These are phyloP conservation scores for Taiozyma sp. DNA, from an alignment of 1,139 yeast species.

Conservation along the genomic window DNA sequence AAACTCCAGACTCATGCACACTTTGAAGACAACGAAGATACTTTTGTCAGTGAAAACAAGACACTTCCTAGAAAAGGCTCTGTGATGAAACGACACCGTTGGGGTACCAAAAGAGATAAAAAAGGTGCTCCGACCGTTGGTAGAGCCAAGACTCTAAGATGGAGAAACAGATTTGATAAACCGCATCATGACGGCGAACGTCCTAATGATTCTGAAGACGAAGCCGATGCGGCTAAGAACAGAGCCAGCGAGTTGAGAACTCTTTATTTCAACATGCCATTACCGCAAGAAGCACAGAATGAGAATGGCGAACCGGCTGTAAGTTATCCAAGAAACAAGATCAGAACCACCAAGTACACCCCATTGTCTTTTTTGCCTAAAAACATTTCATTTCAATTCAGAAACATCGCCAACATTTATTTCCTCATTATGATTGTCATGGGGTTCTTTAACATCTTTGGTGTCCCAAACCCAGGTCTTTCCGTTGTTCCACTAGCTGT, in stretches of 20 bases:
- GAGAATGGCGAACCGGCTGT: slow-evolving; percentile 55
- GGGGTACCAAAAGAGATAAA: slow-evolving; percentile 86
- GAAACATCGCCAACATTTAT: slow-evolving; percentile 84
- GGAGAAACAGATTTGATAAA: slow-evolving; percentile 26
- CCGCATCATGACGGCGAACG: slow-evolving; percentile 12
- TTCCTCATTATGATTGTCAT: slow-evolving; percentile 76
- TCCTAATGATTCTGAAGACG: slow-evolving; percentile 19
- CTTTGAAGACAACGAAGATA: slow-evolving; percentile 12
- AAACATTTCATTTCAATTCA: slow-evolving; percentile 73
- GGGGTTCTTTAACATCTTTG: slow-evolving; percentile 86
- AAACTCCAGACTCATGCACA: slow-evolving; percentile 11
- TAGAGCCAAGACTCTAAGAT: slow-evolving; percentile 33
- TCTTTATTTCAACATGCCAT: slow-evolving; percentile 60
- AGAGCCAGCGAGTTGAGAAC: slow-evolving; percentile 33
- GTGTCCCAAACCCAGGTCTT: slow-evolving; percentile 84
- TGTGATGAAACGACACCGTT: slow-evolving; percentile 65
- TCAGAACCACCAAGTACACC: slow-evolving; percentile 93
- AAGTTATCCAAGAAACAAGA: slow-evolving; percentile 76
- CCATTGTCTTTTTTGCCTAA: slow-evolving; percentile 86
- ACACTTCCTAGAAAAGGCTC: slow-evolving; percentile 20
- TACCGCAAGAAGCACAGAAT: slow-evolving; percentile 60
- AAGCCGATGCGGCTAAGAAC: slow-evolving; percentile 20
- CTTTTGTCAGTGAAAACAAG: slow-evolving; percentile 3
- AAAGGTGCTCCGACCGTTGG: slow-evolving; percentile 58
- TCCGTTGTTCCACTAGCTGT: slow-evolving; percentile 93